phyloP scores from a whole-genome alignment of 1,139 yeast species.

The Tardiomyces blankii region DNA sequence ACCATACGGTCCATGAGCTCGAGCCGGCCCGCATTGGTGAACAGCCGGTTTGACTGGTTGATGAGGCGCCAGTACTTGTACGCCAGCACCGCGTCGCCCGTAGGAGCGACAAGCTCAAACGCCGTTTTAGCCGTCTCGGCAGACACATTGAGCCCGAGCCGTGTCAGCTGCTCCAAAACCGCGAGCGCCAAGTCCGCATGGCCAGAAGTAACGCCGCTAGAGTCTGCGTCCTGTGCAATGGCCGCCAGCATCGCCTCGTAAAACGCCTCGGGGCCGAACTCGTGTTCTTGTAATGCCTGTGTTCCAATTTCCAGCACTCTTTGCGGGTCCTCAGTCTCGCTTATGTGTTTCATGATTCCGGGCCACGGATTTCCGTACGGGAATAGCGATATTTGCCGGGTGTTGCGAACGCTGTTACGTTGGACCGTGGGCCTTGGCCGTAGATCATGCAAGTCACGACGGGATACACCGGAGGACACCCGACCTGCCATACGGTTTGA shows the following conservation, averaged over 20 bases:
- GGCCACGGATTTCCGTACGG: not conserved
- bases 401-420: too few relatives aligned
- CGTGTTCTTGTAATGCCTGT: not conserved
- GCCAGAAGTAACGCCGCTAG: not conserved
- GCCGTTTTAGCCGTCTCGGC: not conserved
- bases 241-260: not conserved
- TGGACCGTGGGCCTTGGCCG: too few relatives aligned
- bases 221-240: not conserved
- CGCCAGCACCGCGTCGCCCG: not conserved
- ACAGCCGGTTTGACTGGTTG: not conserved
- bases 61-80: not conserved
- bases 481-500: too few relatives aligned
- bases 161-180: not conserved
- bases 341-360: not conserved
- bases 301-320: not conserved
- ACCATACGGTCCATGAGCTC: not conserved
- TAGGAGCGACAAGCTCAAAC: not conserved
- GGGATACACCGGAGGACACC: too few relatives aligned
- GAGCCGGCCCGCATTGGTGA: not conserved
- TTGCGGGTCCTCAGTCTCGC: not conserved
- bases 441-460: too few relatives aligned
- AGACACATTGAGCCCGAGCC: not conserved
- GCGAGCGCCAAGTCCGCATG: not conserved
- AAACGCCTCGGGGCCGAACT: not conserved
- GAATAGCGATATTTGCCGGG: not conserved